These are phyloP conservation scores for Cercospora sp. DNA, from an alignment of 2,329 filamentous ascomycete genomes.

Conservation along the genomic window DNA sequence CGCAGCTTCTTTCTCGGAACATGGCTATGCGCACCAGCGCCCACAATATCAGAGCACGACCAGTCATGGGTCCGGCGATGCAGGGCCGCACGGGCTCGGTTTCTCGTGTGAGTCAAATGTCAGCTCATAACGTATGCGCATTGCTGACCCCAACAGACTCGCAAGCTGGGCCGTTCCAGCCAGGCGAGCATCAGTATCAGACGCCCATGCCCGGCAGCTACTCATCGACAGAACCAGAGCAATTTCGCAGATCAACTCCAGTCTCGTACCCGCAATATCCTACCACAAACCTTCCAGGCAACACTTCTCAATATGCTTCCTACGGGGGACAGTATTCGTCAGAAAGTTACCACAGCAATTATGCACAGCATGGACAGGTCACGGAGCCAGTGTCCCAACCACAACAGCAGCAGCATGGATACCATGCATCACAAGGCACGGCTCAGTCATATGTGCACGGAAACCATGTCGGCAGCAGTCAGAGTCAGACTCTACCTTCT, in stretches of 20 bases:
- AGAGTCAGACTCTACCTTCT: neutral
- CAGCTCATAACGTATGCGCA: neutral
- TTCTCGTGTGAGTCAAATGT: constrained; percentile 35
- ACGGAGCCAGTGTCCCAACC: constrained; percentile 16
- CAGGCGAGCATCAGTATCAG: constrained; percentile 18
- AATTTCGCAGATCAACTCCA: constrained; percentile 22
- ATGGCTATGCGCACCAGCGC: constrained; percentile 27
- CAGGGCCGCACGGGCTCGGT: constrained; percentile 36
- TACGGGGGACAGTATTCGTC: constrained; percentile 27
- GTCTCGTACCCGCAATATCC: constrained; percentile 34
- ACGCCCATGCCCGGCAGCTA: constrained; percentile 8
- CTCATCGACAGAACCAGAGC: constrained; percentile 21
- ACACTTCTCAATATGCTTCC: constrained; percentile 30
- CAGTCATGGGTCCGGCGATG: constrained; percentile 19
- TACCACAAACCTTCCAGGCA: constrained; percentile 27
- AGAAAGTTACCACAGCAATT: constrained; percentile 21
- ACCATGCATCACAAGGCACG: constrained; percentile 13
- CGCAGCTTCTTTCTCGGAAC: constrained; percentile 32
- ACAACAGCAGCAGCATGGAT: constrained; percentile 10
- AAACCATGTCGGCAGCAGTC: constrained; percentile 1
- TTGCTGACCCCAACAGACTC: constrained; percentile 24
- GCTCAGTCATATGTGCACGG: constrained; percentile 17
- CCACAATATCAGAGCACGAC: constrained; percentile 26
- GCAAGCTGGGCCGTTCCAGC: constrained; percentile 26
- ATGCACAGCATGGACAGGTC: constrained; percentile 20